Base-by-base conservation (phyloP, 2,329 filamentous ascomycete species). In the Daldinia sp. region DNA sequence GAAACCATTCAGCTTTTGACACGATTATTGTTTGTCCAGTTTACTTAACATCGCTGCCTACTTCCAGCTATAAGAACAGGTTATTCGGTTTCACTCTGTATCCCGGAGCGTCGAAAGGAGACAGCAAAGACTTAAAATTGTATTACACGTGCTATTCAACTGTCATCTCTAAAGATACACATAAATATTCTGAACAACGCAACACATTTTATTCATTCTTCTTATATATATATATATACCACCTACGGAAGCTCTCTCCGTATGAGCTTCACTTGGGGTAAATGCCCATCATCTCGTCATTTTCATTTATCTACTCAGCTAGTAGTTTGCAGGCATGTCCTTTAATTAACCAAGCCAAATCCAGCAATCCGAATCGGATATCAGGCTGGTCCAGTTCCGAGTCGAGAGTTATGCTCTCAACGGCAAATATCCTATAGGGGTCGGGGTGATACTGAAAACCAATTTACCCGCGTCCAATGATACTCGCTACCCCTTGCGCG, bases 401-500 rank as follows among this genome's bases (percentile, higher is more conserved):
- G 30, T 67, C n/a, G 57, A 56, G 23, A 4, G 23, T 20, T 2
- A 3, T 2, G 58, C 37, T 59, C 60, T 61, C 33, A 63, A 62
- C 53, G 69, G 65, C 26, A 71, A 71, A 67, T 13, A 35, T 13
- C 46, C 57, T 20, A 23, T 23, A 39, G 39, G 9, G 13, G 46
- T 26, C 26, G 26, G 46, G 54, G 60, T 60, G 12, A 35, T 53
- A 56, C 23, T 56, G 42, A 61, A 61, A 23, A 30, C 2, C 51
- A 64, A 64, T 71, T 71, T 71, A 71, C 42, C 69, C 69, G 66
- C 50, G 9, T 53, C 69, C 63, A 69, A 67, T 69, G 15, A 56
- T 42, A 35, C 41, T 56, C 18, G 23, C 48, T n/a, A 20, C 18
- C 26, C 26, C 39, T 26, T 26, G 12, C 23, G 15, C 30, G 6